These are phyloP conservation scores for Blastocystis sp. DNA, from an alignment of 352 stramenopile genomes.

Conservation along the genomic window DNA sequence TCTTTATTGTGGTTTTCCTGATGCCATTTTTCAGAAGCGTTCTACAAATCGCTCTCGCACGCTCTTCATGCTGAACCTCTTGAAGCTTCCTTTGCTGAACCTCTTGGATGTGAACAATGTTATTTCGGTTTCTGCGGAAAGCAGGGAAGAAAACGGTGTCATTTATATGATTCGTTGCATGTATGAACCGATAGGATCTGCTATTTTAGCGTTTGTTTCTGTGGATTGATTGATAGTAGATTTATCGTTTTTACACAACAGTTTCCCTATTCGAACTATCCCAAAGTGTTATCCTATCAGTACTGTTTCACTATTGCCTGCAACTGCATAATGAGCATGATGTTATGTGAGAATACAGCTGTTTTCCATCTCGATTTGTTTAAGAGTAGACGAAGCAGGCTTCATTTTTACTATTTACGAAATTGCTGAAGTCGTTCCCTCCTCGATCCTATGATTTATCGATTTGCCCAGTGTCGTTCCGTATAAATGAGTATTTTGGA, in stretches of 20 bases:
- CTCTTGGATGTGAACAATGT: not conserved
- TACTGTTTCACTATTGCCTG: not conserved
- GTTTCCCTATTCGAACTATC: not conserved
- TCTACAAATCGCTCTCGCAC: constrained; percentile 1
- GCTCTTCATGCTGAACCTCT: not conserved
- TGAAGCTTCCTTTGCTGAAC: constrained; percentile 3
- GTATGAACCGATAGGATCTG: not conserved
- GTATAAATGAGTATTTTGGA: not conserved
- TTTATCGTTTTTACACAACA: constrained; percentile 34
- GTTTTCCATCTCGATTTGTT: not conserved
- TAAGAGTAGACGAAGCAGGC: constrained; percentile 25
- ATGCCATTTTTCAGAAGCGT: constrained; percentile 43
- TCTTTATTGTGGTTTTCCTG: not conserved
- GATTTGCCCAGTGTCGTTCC: not conserved
- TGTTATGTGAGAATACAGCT: not conserved
- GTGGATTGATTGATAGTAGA: not conserved
- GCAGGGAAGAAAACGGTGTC: not conserved
- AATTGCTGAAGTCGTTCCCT: not conserved
- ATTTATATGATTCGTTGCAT: not conserved
- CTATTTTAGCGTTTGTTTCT: not conserved
- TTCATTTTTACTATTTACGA: not conserved
- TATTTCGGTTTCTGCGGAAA: not conserved
- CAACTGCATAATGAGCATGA: not conserved
- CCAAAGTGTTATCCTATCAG: not conserved
- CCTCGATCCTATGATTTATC: not conserved